Evolutionary conservation across 495 filamentous ascomycete species (phyloP).

Genomic region (Podospora sp.): DNA sequence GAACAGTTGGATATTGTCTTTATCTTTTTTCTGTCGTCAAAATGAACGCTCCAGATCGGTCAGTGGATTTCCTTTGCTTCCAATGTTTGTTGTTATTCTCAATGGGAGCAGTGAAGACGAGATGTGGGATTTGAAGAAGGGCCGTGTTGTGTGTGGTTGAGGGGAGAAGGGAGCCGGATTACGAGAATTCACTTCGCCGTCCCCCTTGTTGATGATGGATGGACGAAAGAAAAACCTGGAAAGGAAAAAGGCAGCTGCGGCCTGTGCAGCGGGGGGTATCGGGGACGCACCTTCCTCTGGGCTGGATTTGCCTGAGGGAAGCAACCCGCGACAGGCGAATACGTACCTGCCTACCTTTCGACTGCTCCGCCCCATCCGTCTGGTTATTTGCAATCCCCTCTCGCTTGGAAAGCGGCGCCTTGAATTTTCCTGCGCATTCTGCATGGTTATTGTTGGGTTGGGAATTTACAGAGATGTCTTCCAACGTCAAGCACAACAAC

Average conservation of each 20-base stretch:
- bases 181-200: no score
- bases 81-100: constrained; percentile 3
- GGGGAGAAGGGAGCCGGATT: not conserved
- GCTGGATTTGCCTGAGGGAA: no score
- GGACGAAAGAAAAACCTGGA: not conserved
- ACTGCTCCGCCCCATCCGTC: constrained; percentile 25
- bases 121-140: no score
- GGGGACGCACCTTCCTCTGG: no score
- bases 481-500: constrained; percentile 27
- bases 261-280: no score
- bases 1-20: not conserved
- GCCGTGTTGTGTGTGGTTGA: not conserved
- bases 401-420: no score
- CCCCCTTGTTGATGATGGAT: no score
- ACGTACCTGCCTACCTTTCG: no score
- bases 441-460: not conserved
- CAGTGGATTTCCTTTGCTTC: constrained; percentile 29
- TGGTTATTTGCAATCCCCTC: no score
- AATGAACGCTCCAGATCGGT: constrained; percentile 78
- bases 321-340: no score
- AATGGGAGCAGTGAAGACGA: not conserved
- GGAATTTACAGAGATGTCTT: not conserved
- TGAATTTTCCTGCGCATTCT: not conserved
- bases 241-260: not conserved
- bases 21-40: constrained; percentile 26